Conservation (phyloP, 768 basidiomycete species). For the Aureoboletus auriporus region DNA sequence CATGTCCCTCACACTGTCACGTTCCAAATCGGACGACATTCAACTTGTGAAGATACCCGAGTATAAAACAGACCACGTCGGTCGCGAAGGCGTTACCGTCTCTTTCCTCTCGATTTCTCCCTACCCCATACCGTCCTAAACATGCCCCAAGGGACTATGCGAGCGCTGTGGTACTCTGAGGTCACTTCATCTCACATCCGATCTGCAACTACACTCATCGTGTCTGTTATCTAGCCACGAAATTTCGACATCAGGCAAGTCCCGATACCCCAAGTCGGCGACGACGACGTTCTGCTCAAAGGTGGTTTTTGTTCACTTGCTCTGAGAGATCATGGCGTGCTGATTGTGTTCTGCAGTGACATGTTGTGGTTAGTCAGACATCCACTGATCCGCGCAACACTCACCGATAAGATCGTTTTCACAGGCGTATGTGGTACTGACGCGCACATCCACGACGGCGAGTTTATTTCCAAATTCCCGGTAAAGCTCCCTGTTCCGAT, state of each 20-base stretch:
- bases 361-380: conserved; percentile 37
- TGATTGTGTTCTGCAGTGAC: conserved; percentile 29
- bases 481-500: conserved; percentile 17
- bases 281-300: conserved; percentile 75
- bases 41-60: conserved; percentile 6
- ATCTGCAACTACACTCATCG: conserved; percentile 8
- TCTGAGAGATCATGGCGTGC: background rate
- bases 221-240: conserved; percentile 44
- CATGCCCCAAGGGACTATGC: conserved; percentile 66
- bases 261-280: conserved; percentile 59
- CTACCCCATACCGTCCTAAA: background rate
- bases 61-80: conserved; percentile 18
- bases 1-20: conserved; percentile 14
- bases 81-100: background rate
- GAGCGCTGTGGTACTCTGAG: conserved; percentile 68
- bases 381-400: background rate
- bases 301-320: conserved; percentile 33
- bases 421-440: conserved; percentile 60
- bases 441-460: conserved; percentile 60
- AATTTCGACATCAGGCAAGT: conserved; percentile 66
- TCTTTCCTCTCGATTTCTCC: conserved; percentile 3
- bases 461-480: conserved; percentile 65
- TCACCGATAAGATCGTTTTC: background rate
- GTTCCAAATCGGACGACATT: conserved; percentile 17
- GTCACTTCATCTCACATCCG: conserved; percentile 33